Percentiles rank a stretch among this genome's conserved stretches.
These are phyloP conservation scores for Sphagnum contortum DNA, from an alignment of 225 moss, liverwort and hornwort genomes.

Conservation along the genomic window DNA sequence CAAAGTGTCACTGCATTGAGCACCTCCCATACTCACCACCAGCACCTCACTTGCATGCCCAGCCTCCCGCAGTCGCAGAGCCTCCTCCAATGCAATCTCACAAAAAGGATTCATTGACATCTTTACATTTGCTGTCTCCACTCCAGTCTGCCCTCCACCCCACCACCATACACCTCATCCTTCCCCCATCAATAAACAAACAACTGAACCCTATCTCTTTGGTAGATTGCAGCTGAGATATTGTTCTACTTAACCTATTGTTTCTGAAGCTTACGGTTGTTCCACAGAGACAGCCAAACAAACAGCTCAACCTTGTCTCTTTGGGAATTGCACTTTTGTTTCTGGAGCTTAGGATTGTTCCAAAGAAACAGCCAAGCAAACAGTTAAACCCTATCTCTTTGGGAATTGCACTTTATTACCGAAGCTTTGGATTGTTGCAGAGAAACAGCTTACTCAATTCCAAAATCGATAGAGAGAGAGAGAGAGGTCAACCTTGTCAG, in stretches of 20 bases:
- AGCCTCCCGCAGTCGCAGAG: constrained; percentile 77
- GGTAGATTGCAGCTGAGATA: too few species aligned
- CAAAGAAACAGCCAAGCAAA: too few species aligned
- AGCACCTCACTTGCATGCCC: constrained; percentile 86
- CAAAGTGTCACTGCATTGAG: constrained; percentile 74
- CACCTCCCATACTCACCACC: constrained; percentile 89
- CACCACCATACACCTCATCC: neutral
- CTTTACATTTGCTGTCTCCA: constrained; percentile 95
- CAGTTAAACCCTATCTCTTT: too few species aligned
- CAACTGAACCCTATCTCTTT: neutral
- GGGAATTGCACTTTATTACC: too few species aligned
- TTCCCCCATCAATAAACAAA: neutral
- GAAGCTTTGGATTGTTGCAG: too few species aligned
- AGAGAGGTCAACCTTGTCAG: constrained; percentile 50
- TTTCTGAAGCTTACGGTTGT: too few species aligned
- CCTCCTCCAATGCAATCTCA: constrained; percentile 92
- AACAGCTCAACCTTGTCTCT: too few species aligned
- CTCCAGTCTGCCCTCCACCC: constrained; percentile 49
- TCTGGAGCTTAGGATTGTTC: too few species aligned
- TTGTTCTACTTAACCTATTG: too few species aligned
- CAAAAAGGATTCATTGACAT: constrained; percentile 99
- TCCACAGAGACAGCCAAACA: too few species aligned
- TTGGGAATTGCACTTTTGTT: too few species aligned
- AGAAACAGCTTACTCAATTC: too few species aligned
- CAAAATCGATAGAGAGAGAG: neutral